phyloP scores from a whole-genome alignment of 1,284 basidiomycete species.

The Leccinum insigne region DNA sequence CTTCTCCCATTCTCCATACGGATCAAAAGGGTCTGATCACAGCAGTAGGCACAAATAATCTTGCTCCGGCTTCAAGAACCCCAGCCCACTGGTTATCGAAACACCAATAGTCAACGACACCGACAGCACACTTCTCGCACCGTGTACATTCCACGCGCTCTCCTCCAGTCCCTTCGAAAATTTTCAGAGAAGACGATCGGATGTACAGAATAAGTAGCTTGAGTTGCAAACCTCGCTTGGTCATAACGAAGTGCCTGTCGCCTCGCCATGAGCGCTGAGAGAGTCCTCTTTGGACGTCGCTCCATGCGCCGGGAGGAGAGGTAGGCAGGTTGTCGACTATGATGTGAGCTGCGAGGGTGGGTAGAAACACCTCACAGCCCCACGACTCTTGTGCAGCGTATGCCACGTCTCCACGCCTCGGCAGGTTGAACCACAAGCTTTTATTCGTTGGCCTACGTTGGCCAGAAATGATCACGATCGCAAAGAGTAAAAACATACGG shows the following conservation, averaged over 20 bases:
- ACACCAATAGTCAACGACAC: constrained; percentile 34
- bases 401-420: too few species aligned
- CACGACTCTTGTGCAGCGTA: too few species aligned
- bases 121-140: constrained; percentile 25
- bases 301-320: not conserved
- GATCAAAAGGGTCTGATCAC: constrained; percentile 32
- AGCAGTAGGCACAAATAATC: constrained; percentile 9
- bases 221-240: constrained; percentile 33
- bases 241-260: constrained; percentile 32
- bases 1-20: constrained; percentile 30
- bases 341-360: not conserved
- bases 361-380: not conserved
- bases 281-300: not conserved
- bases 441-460: too few species aligned
- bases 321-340: not conserved
- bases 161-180: constrained; percentile 22
- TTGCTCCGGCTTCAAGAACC: constrained; percentile 24
- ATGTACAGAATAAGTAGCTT: constrained; percentile 27
- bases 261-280: constrained; percentile 22
- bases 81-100: constrained; percentile 29
- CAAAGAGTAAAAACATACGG: too few species aligned
- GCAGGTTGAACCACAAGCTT: too few species aligned
- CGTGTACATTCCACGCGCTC: constrained; percentile 14
- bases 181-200: constrained; percentile 15
- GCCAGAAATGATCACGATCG: too few species aligned